Base-by-base conservation (phyloP, 2,329 filamentous ascomycete genomes). In the Claviceps sp. region DNA sequence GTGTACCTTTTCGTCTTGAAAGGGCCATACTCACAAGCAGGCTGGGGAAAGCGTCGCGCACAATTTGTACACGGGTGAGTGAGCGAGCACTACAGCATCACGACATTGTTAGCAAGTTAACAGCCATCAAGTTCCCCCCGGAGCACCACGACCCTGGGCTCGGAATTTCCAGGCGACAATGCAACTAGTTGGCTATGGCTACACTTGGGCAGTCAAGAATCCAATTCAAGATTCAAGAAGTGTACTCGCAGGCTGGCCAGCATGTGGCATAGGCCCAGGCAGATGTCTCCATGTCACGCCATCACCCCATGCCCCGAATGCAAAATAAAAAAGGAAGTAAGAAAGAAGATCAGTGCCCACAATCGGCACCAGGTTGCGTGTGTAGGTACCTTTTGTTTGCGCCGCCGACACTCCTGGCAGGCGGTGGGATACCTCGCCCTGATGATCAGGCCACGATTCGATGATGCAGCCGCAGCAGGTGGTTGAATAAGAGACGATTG, bases 31-130 rank as follows among this genome's bases (percentile, higher is more conserved):
- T 75, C 69, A 60, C 76, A 79, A 6, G 64, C 58, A 1, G 75
- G 75, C 50, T 71, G 72, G 0, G 76, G 76, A 55, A 75, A 78
- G 34, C 75, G 68, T 40, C 75, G 71, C 24, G 69, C 64, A 56
- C 76, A 79, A 58, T 78, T 77, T 44, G 70, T 71, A 62, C 76
- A 78, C 14, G 76, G 76, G 34, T 75, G 73, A 26, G 71, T 70
- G 57, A 77, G 74, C 57, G 76, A 75, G 59, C 76, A 79, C 75
- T 78, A 50, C 18, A 20, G 20, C 20, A 24, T 8, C 42, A 16
- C 20, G 42, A 7, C 20, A 44, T 14, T 30, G 42, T 44, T 24
- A 44, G 42, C 42, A 43, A 9, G 16, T 44, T 16, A 16, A 43
- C 18, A 20, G 9, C 40, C 18, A 42, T 20, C 18, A 2, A 20